Conservation (phyloP, 306 rosid genomes). For the Luffa acutangula region DNA sequence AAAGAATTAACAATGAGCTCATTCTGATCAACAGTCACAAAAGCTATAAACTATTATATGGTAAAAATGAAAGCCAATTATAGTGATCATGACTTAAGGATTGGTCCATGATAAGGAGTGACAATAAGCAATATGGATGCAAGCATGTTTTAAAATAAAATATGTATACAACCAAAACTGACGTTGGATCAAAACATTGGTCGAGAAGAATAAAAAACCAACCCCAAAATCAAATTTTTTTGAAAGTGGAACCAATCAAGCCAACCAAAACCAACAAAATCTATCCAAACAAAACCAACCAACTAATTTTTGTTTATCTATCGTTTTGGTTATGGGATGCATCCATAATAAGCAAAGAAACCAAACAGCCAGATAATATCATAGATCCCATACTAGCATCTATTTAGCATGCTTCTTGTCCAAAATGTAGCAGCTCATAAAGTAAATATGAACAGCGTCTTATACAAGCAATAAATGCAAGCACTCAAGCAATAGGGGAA, state of each 20-base stretch:
- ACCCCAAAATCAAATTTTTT: background rate
- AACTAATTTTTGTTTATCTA: background rate
- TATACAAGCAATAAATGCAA: background rate
- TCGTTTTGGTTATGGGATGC: background rate
- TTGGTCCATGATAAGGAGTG: background rate
- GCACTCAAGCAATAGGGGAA: background rate
- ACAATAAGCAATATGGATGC: too few relatives aligned
- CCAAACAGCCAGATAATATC: background rate
- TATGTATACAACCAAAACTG: background rate
- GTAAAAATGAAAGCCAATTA: background rate
- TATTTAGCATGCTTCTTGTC: background rate
- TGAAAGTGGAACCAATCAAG: background rate
- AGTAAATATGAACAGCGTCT: background rate
- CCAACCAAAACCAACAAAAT: background rate
- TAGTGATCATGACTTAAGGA: background rate
- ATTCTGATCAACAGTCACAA: slow-evolving; percentile 14
- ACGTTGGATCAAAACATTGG: background rate
- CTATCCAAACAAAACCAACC: background rate
- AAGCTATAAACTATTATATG: background rate
- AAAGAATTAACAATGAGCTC: slow-evolving; percentile 12
- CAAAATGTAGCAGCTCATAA: background rate
- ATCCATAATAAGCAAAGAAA: background rate
- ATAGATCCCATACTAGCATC: background rate
- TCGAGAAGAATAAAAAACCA: background rate
- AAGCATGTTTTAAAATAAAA: too few relatives aligned